Evolutionary conservation across 371 early-diverging fungal genomes (phyloP), one percentile per base, ranked within the genome.

Genomic region (Basidiobolus meristosporus): DNA sequence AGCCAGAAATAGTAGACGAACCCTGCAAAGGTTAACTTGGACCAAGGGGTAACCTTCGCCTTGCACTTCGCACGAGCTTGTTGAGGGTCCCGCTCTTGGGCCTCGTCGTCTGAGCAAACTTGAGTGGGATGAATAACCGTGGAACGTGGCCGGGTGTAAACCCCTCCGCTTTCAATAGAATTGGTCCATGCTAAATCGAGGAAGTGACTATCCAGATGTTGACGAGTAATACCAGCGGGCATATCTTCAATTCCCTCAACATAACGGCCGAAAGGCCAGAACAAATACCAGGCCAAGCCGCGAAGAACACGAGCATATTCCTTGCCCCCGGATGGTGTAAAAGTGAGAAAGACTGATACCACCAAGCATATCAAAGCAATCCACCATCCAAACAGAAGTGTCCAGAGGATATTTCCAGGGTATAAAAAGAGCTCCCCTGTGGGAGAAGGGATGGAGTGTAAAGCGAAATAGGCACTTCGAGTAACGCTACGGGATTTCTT

Each of bases 241-340:
- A n/a, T n/a, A n/a, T n/a, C n/a, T n/a, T n/a, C n/a, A n/a, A 53
- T 54, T 5, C 64, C 61, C 44, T 80, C 85, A 2, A 91, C 80
- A 52, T 81, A 88, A 44, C 83, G 76, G 7, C 89, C 91, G 63
- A 91, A 93, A 1, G 95, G 95, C 90, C 90, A 90, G 14, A 88
- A 50, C 14, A 91, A 57, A 45, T 91, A 93, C 39, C 66, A 60
- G 18, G 73, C 65, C 2, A 81, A 53, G 15, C 70, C 81, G 5
- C 63, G 46, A 4, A 73, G 50, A 9, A 77, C 73, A 2, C 56
- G 48, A 7, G 68, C 61, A 50, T 79, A 81, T 30, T 43, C 42
- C 14, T 40, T 40, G 2, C 77, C 77, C n/a, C n/a, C n/a, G 38
- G 60, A 62, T 32, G 46, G 59, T 28, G 74, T 52, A 3, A 69